phyloP scores from a whole-genome alignment of 495 filamentous ascomycete genomes.

The Penicillium paxilli region DNA sequence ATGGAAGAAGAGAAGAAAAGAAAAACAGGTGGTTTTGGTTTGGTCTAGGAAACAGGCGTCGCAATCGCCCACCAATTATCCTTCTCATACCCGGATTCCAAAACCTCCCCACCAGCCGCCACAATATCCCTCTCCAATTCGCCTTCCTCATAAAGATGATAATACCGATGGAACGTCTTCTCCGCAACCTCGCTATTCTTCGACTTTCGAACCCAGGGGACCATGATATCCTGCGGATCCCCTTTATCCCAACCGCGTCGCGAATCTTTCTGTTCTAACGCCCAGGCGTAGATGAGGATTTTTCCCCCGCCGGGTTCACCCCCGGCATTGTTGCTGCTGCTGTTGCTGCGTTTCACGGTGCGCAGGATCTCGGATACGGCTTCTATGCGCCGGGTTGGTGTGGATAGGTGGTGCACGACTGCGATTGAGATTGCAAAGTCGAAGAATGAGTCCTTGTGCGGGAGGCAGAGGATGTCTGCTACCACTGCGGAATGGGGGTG shows the following conservation, averaged over 20 bases:
- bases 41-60: no score
- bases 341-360: constrained; percentile 54
- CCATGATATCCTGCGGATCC: constrained; percentile 87
- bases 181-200: constrained; percentile 22
- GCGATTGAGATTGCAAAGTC: constrained; percentile 97
- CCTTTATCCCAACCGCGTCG: constrained; percentile 90
- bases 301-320: constrained; percentile 50
- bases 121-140: constrained; percentile 83
- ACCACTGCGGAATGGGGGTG: constrained; percentile 63
- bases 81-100: constrained; percentile 88
- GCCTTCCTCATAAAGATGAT: constrained; percentile 85
- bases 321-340: no score
- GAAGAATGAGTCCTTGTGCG: constrained; percentile 65
- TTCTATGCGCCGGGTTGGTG: constrained; percentile 68
- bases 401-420: constrained; percentile 92
- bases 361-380: constrained; percentile 72
- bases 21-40: no score
- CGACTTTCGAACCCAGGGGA: constrained; percentile 82
- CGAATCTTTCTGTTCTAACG: constrained; percentile 86
- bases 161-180: constrained; percentile 78
- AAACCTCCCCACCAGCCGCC: constrained; percentile 70
- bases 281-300: constrained; percentile 92
- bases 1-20: no score
- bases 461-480: constrained; percentile 70
- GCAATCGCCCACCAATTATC: constrained; percentile 97